Percentiles rank a stretch among this genome's conserved stretches.
These are phyloP conservation scores for Cercis canadensis DNA, from an alignment of 306 rosid species.

Conservation along the genomic window DNA sequence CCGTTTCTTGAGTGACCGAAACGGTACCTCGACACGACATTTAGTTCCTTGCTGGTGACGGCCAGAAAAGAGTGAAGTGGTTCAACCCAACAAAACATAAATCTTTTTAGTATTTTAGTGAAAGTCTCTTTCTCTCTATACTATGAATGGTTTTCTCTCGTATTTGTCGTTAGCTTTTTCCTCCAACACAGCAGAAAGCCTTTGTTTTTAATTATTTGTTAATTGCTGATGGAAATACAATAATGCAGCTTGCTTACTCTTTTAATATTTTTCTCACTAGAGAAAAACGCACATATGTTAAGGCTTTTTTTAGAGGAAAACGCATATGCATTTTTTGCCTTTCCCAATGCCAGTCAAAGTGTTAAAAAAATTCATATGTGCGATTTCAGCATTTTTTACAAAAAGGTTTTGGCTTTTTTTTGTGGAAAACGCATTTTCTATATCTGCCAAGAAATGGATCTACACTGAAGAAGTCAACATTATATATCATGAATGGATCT, in stretches of 20 bases:
- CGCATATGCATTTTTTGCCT: slow-evolving; percentile 9
- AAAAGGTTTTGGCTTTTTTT: too few species aligned
- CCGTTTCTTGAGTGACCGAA: too few species aligned
- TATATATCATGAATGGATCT: too few species aligned
- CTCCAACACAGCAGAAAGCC: slow-evolving; percentile 47
- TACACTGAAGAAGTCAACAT: too few species aligned
- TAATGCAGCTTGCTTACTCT: slow-evolving; percentile 42
- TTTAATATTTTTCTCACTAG: slow-evolving; percentile 8
- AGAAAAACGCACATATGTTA: too few species aligned
- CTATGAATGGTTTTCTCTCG: slow-evolving; percentile 43
- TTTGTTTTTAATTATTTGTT: slow-evolving; percentile 40
- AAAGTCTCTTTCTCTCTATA: slow-evolving; percentile 36
- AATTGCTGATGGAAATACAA: slow-evolving; percentile 37
- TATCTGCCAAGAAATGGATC: too few species aligned
- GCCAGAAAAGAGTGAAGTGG: slow-evolving; percentile 54
- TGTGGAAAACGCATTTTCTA: too few species aligned
- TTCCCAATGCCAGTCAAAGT: too few species aligned
- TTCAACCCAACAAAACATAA: slow-evolving; percentile 62
- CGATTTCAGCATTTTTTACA: too few species aligned
- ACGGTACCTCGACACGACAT: too few species aligned
- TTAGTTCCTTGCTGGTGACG: too few species aligned
- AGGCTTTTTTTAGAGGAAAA: slow-evolving; percentile 36
- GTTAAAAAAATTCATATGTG: too few species aligned
- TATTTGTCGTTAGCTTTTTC: slow-evolving; percentile 57
- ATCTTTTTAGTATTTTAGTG: slow-evolving; percentile 49